Conservation (phyloP, 2,329 filamentous ascomycete species). For the Fusarium veterinarium region DNA sequence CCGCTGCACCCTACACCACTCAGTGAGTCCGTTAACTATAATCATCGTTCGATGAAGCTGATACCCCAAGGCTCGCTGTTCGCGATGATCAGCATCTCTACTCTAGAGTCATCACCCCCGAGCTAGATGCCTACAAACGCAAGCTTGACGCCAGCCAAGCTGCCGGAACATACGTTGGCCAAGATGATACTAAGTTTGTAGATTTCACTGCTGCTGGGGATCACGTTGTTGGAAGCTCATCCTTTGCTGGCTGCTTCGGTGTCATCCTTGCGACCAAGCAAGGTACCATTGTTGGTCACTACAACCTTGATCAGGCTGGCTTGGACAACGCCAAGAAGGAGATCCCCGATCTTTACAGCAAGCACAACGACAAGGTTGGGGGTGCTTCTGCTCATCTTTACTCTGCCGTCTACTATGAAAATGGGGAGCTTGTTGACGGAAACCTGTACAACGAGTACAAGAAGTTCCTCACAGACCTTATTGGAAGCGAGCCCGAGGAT, state of each 20-base stretch:
- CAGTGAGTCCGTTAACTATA: not conserved
- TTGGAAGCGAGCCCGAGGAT: not conserved
- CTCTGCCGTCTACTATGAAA: not conserved
- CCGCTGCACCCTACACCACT: not conserved
- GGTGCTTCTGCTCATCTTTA: not conserved
- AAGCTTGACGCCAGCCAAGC: not conserved
- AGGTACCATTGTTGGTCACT: slow-evolving; percentile 1
- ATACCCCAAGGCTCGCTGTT: not conserved
- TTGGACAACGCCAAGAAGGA: not conserved
- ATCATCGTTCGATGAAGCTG: not conserved
- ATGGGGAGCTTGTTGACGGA: not conserved
- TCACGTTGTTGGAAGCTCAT: not conserved
- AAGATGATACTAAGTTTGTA: not conserved
- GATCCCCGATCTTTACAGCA: not conserved
- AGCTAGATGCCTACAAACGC: not conserved
- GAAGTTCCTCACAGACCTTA: not conserved
- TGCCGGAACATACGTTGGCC: not conserved
- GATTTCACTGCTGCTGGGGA: not conserved
- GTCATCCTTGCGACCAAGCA: slow-evolving; percentile 3
- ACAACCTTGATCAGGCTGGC: not conserved
- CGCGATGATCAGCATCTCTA: not conserved
- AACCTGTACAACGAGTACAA: not conserved
- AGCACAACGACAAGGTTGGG: not conserved
- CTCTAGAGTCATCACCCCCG: not conserved
- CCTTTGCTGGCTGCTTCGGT: slow-evolving; percentile 3